phyloP scores from a whole-genome alignment of 2,329 filamentous ascomycete genomes.

The Neocatenulostroma microsporum region DNA sequence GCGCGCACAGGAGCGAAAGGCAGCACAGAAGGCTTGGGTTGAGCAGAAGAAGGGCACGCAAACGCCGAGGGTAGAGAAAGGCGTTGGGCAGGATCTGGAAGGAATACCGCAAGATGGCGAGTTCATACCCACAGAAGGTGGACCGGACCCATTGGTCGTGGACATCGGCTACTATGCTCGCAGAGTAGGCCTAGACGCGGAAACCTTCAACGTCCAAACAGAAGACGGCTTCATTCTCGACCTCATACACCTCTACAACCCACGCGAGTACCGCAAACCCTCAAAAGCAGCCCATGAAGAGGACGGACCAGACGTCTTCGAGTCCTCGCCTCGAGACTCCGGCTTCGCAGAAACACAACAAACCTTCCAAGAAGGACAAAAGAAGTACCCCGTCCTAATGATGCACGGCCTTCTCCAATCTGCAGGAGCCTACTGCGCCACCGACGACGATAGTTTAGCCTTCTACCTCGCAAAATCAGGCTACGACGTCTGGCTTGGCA shows the following conservation, averaged over 20 bases:
- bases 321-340: constrained; percentile 14
- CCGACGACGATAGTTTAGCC: constrained; percentile 80
- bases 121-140: constrained; percentile 71
- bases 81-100: constrained; percentile 29
- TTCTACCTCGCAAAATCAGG: constrained; percentile 89
- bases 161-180: constrained; percentile 78
- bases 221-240: constrained; percentile 89
- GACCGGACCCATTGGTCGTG: constrained; percentile 67
- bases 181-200: constrained; percentile 77
- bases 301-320: constrained; percentile 57
- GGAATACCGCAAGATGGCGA: constrained; percentile 41
- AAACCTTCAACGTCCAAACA: constrained; percentile 76
- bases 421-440: constrained; percentile 79
- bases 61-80: constrained; percentile 37
- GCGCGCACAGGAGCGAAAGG: constrained; percentile 49
- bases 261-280: constrained; percentile 56
- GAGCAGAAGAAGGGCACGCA: constrained; percentile 33
- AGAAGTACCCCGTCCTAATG: constrained; percentile 74
- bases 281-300: constrained; percentile 44
- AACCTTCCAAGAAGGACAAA: constrained; percentile 29
- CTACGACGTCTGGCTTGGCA: constrained; percentile 92
- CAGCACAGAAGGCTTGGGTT: constrained; percentile 57
- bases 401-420: constrained; percentile 86
- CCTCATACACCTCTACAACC: constrained; percentile 84
- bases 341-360: constrained; percentile 28